A percentile compares a stretch with the other conserved stretches of the same genome.
Conservation (phyloP, 306 rosid species). For the Vigna angularis region DNA sequence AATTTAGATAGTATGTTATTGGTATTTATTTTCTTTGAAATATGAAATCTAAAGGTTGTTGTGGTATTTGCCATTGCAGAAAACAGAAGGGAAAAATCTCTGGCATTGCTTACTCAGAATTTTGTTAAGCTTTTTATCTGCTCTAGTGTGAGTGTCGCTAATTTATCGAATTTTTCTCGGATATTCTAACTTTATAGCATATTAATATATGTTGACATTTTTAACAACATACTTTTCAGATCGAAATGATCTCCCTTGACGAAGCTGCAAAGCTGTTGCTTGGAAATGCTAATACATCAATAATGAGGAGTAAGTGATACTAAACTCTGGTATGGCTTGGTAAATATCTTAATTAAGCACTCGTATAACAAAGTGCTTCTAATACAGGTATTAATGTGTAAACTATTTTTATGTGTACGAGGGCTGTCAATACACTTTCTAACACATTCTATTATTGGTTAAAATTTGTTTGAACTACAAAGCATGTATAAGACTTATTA, state of each 20-base stretch:
- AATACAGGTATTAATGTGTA: background rate
- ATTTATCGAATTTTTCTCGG: background rate
- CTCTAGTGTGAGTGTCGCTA: constrained; percentile 60
- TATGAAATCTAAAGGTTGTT: background rate
- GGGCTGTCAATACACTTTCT: background rate
- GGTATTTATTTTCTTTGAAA: background rate
- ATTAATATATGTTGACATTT: constrained; percentile 18
- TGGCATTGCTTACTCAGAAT: constrained; percentile 81
- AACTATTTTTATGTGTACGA: background rate
- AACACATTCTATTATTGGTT: background rate
- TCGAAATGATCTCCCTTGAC: constrained; percentile 70
- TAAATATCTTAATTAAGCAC: background rate
- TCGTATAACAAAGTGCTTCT: background rate
- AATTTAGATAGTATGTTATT: background rate
- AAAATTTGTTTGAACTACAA: background rate
- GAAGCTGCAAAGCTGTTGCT: constrained; percentile 80
- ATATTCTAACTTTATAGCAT: background rate
- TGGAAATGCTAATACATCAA: constrained; percentile 60
- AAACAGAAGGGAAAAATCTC: constrained; percentile 74
- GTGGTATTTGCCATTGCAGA: constrained; percentile 50
- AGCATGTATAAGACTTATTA: background rate
- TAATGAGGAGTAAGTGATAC: constrained; percentile 81
- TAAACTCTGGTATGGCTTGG: background rate
- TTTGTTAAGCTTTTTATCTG: constrained; percentile 89
- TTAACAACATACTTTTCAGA: constrained; percentile 44